phyloP scores from a whole-genome alignment of 2,329 filamentous ascomycete species.

The Ramularia collo-cygni region DNA sequence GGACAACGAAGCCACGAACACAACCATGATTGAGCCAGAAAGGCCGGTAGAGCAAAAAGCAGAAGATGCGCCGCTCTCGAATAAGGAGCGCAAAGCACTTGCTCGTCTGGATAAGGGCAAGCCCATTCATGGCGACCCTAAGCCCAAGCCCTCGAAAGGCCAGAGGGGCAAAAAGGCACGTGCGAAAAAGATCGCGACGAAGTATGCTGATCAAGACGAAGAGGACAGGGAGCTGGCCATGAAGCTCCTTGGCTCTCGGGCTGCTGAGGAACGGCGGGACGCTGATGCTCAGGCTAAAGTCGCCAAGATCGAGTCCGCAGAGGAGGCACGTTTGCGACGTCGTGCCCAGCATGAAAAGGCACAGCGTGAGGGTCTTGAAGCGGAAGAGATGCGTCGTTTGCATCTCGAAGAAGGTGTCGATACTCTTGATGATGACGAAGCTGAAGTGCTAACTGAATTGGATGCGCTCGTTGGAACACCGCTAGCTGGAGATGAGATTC shows the following conservation, averaged over 20 bases:
- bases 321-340: conserved; percentile 66
- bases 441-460: conserved; percentile 46
- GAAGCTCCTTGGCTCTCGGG: conserved; percentile 71
- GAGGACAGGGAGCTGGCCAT: conserved; percentile 83
- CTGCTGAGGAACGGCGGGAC: conserved; percentile 59
- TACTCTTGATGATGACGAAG: conserved; percentile 28
- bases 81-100: conserved; percentile 29
- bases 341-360: conserved; percentile 72
- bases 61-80: conserved; percentile 24
- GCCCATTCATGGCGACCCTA: conserved; percentile 11
- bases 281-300: conserved; percentile 53
- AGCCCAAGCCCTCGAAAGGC: conserved; percentile 18
- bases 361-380: conserved; percentile 66
- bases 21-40: conserved; percentile 26
- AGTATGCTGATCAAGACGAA: conserved; percentile 92
- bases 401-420: conserved; percentile 52
- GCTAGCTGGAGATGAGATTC: conserved; percentile 72
- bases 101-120: conserved; percentile 13
- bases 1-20: no score
- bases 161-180: conserved; percentile 70
- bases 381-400: conserved; percentile 60
- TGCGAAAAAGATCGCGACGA: conserved; percentile 77
- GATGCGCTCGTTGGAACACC: conserved; percentile 73
- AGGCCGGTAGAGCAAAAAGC: conserved; percentile 18
- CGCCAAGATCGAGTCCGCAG: conserved; percentile 57